Evolutionary conservation across 176 grass and related monocot species (phyloP).

Genomic region (Lolium rigidum): DNA sequence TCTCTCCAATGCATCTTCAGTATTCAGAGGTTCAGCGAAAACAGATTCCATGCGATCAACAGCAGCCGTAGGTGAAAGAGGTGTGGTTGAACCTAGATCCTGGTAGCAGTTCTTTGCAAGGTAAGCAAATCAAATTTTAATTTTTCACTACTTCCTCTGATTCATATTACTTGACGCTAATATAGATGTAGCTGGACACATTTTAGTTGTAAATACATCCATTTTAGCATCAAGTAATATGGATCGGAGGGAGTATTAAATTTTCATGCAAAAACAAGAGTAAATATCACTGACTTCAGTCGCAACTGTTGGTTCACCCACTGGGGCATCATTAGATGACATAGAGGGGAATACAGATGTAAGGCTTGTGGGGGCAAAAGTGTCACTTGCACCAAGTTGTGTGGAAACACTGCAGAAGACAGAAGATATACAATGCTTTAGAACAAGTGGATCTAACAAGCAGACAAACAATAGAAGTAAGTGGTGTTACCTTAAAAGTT

Average conservation of each 20-base stretch:
- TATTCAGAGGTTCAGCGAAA: constrained; percentile 70
- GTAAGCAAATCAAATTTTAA: constrained; percentile 39
- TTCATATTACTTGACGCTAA: no score
- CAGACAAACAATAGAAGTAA: constrained; percentile 17
- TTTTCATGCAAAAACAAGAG: background rate
- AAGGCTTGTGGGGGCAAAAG: constrained; percentile 46
- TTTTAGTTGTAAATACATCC: no score
- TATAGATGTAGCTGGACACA: no score
- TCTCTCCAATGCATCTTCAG: constrained; percentile 75
- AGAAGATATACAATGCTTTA: constrained; percentile 29
- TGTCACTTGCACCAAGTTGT: constrained; percentile 52
- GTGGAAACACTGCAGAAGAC: constrained; percentile 57
- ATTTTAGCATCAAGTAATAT: no score
- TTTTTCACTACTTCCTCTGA: background rate
- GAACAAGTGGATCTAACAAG: constrained; percentile 19
- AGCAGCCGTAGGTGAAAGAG: constrained; percentile 58
- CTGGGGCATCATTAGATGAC: constrained; percentile 59
- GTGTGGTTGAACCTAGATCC: constrained; percentile 59
- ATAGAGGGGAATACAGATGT: constrained; percentile 59
- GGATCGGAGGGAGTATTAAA: background rate
- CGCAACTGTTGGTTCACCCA: constrained; percentile 46
- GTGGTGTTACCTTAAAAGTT: constrained; percentile 55
- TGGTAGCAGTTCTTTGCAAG: constrained; percentile 44
- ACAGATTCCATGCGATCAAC: constrained; percentile 69
- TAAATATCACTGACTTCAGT: constrained; percentile 52